These are phyloP conservation scores for Cytospora leucostoma DNA, from an alignment of 2,329 filamentous ascomycete genomes.

Conservation along the genomic window DNA sequence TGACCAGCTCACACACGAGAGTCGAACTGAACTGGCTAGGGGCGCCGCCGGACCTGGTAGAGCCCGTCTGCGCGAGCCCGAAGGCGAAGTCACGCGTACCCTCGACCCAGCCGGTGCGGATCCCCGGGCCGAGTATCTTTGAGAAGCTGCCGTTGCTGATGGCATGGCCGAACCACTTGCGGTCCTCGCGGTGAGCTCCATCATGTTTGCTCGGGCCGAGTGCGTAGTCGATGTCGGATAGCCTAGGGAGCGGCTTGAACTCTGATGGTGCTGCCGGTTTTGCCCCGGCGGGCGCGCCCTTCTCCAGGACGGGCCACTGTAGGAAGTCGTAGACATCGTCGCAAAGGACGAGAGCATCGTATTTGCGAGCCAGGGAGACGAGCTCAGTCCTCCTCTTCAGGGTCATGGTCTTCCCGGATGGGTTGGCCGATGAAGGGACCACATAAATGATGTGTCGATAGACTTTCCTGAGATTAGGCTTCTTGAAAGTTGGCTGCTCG, in stretches of 20 bases:
- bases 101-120: slow-evolving; percentile 87
- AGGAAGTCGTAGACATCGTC: slow-evolving; percentile 97
- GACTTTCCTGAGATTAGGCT: slow-evolving; percentile 65
- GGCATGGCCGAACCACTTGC: slow-evolving; percentile 68
- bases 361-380: slow-evolving; percentile 73
- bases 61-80: slow-evolving; percentile 55
- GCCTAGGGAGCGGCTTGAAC: slow-evolving; percentile 62
- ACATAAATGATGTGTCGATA: slow-evolving; percentile 88
- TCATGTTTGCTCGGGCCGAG: slow-evolving; percentile 53
- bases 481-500: slow-evolving; percentile 56
- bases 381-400: slow-evolving; percentile 65
- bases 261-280: slow-evolving; percentile 39
- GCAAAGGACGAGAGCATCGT: slow-evolving; percentile 79
- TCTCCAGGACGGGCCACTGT: slow-evolving; percentile 63
- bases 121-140: slow-evolving; percentile 81
- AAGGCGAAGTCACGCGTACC: slow-evolving; percentile 57
- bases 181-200: slow-evolving; percentile 41
- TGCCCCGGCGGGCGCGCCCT: neutral
- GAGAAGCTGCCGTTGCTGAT: slow-evolving; percentile 88
- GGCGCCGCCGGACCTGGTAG: slow-evolving; percentile 58
- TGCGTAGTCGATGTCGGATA: slow-evolving; percentile 76
- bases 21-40: slow-evolving; percentile 55
- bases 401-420: slow-evolving; percentile 81
- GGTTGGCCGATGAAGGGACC: slow-evolving; percentile 88
- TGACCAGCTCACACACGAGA: slow-evolving; percentile 52